phyloP scores from a whole-genome alignment of 805 yeast species.

The Clavispora santaluciae region DNA sequence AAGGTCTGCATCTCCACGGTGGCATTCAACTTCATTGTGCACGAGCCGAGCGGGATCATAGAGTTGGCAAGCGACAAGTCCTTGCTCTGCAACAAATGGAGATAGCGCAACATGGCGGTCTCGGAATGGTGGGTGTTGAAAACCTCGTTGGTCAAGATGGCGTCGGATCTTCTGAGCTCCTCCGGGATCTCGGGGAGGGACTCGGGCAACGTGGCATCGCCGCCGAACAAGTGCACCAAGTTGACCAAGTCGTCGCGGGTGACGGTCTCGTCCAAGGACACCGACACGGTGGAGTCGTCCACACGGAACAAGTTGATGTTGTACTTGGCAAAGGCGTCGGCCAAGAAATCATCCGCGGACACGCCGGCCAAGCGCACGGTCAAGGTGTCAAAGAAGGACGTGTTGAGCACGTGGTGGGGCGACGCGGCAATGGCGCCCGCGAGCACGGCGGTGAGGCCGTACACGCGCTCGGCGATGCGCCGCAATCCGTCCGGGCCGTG shows the following conservation, averaged over 20 bases:
- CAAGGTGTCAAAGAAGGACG: slow-evolving; percentile 82
- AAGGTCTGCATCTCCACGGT: slow-evolving; percentile 93
- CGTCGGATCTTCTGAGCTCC: slow-evolving; percentile 50
- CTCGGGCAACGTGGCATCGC: slow-evolving; percentile 16
- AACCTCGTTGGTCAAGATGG: slow-evolving; percentile 64
- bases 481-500: slow-evolving; percentile 89
- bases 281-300: slow-evolving; percentile 54
- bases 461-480: slow-evolving; percentile 71
- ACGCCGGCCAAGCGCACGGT: slow-evolving; percentile 53
- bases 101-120: slow-evolving; percentile 88
- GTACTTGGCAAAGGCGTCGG: slow-evolving; percentile 51
- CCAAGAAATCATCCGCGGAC: slow-evolving; percentile 52
- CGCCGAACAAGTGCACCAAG: slow-evolving; percentile 59
- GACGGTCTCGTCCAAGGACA: slow-evolving; percentile 91
- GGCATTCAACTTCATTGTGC: slow-evolving; percentile 96
- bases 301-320: slow-evolving; percentile 77
- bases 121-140: slow-evolving; percentile 89
- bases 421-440: slow-evolving; percentile 48
- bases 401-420: slow-evolving; percentile 48
- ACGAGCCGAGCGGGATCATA: slow-evolving; percentile 96
- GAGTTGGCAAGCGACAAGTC: slow-evolving; percentile 93
- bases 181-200: slow-evolving; percentile 48
- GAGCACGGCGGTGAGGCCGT: slow-evolving; percentile 67
- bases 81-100: slow-evolving; percentile 75
- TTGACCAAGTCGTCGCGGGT: slow-evolving; percentile 53